These are phyloP conservation scores for Euphorbia tirucalli DNA, from an alignment of 345 rosid genomes.

Conservation along the genomic window DNA sequence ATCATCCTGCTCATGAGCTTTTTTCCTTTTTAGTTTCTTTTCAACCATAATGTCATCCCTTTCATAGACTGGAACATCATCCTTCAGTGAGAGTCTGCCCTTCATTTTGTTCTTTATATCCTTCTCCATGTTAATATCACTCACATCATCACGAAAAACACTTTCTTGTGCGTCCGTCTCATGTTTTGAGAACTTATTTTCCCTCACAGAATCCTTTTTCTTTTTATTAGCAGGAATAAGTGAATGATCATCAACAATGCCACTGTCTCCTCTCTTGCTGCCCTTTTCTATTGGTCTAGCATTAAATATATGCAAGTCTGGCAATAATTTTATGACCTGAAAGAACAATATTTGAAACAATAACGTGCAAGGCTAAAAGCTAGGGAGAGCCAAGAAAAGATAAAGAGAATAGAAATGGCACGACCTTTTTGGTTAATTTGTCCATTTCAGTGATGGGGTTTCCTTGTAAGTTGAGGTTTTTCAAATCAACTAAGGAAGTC, in stretches of 20 bases:
- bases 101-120: no score
- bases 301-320: conserved; percentile 67
- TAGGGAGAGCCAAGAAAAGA: background rate
- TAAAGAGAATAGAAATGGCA: background rate
- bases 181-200: no score
- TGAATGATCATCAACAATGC: conserved; percentile 16
- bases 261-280: conserved; percentile 30
- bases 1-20: conserved; percentile 5
- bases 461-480: conserved; percentile 77
- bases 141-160: no score
- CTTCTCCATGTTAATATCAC: no score
- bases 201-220: conserved; percentile 20
- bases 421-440: conserved; percentile 68
- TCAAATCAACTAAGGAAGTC: conserved; percentile 51
- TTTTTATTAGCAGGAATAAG: conserved; percentile 23
- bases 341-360: conserved; percentile 7
- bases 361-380: background rate
- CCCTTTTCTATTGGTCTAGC: conserved; percentile 56
- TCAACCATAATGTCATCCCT: conserved; percentile 2
- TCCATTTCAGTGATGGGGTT: conserved; percentile 73
- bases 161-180: no score
- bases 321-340: conserved; percentile 59
- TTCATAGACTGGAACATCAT: background rate
- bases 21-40: conserved; percentile 15
- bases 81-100: no score